Evolutionary conservation across 1,284 basidiomycete species (phyloP), one percentile per base, ranked within the genome.

Genomic region (Acaromyces ingoldii): DNA sequence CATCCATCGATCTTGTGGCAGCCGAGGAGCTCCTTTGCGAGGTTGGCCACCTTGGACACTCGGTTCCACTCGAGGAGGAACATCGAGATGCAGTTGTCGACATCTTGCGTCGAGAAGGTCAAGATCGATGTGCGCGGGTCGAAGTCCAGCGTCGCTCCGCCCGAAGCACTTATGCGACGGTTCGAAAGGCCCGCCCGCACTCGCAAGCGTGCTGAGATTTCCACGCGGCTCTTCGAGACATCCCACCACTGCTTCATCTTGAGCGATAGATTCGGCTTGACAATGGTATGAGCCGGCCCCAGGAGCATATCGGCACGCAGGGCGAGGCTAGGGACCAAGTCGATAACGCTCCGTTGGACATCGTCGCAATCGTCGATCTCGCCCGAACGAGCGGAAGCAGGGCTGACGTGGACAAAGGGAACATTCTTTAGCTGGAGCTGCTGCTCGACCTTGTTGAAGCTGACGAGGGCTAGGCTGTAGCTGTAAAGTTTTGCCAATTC

Each of bases 181-280:
- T 22, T 11, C 13, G 11, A 36, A 15, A 36, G 13, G 37, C 55
- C 44, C 6, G 29, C 21, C n/a, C 17, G 25, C 4, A 52, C 25
- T 9, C 24, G 19, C 15, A 59, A 30, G 13, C 41, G 50, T 1
- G 52, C 37, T 10, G 48, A 46, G 41, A 67, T 45, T 60, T 76
- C 45, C 33, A 80, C 80, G 59, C 79, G 77, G 44, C 84, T 84
- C 56, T 82, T 83, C 57, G 84, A 82, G 40, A 84, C 83, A 26
- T 85, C 85, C 88, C 90, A 91, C 90, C 91, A 93, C 62, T 90
- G 85, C 24, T 88, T 80, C 4, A 91, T 85, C 57, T 89, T 85
- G 48, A 95, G 83, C 38, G 85, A 85, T 47, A 93, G 89, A 70
- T 90, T 91, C 5, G 87, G 85, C 84, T 89, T 88, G 6, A 88